A percentile compares a stretch with the other conserved stretches of the same genome.
Evolutionary conservation across 345 rosid species (phyloP).

Genomic region (Cardiospermum halicacabum): DNA sequence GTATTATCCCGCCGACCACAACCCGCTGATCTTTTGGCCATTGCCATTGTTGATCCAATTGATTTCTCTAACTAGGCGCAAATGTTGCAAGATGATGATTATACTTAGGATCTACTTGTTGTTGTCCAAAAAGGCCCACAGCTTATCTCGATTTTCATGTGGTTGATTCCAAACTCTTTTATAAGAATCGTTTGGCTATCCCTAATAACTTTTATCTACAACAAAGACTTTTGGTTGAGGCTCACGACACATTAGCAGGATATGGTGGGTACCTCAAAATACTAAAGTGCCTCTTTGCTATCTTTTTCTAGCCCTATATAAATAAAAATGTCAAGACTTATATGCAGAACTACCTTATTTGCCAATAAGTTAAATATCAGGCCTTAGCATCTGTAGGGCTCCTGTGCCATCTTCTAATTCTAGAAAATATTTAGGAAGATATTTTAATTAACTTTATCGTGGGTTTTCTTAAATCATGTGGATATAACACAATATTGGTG

Average conservation of each 20-base stretch:
- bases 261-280: neutral
- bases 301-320: too few species aligned
- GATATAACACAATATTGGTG: neutral
- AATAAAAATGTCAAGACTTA: neutral
- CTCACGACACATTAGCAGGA: neutral
- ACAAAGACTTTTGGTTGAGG: neutral
- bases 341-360: neutral
- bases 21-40: neutral
- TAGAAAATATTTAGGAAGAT: neutral
- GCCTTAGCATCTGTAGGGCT: neutral
- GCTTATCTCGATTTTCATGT: neutral
- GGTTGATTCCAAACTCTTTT: neutral
- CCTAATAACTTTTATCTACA: neutral
- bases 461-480: neutral
- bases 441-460: neutral
- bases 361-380: neutral
- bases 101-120: neutral
- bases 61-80: neutral
- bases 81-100: neutral
- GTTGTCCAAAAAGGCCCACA: neutral
- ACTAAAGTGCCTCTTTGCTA: neutral
- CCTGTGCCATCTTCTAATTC: neutral
- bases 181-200: neutral
- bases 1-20: neutral
- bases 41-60: neutral